Base-by-base conservation (phyloP, 306 rosid genomes). In the Quercus aquifolioides region DNA sequence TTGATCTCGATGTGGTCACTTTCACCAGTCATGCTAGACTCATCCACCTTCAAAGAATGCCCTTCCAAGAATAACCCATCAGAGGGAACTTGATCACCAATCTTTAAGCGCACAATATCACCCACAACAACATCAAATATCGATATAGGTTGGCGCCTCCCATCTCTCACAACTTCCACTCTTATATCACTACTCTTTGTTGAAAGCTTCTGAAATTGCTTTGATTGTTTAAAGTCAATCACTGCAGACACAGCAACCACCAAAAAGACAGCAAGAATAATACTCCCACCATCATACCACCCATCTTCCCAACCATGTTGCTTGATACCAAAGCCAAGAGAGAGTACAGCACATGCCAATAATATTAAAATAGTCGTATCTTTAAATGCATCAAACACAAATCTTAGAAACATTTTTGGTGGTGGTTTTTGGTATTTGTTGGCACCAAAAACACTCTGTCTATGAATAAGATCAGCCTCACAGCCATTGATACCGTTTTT, bases 221-320 rank as follows among this genome's bases (percentile, higher is more conserved):
- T 55, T 8, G 83, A 80, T 26, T 80, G 83, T 69, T 74, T 74
- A 67, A 59, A 80, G 78, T 80, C 65, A 67, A 79, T 80, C 20
- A 14, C 25, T 3, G 79, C 65, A 28, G 83, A 80, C 17, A 80
- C 74, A 4, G 46, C 23, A 0, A 80, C 79, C 31, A 80, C 79
- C 13, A 80, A 78, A 10, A 80, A 14, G 31, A 74, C 60, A 67
- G 78, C 79, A 5, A 73, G 5, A 8, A 72, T 57, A 31, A 80
- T 80, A 3, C 83, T 80, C n/a, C 83, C 83, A 26, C 83, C 83
- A 30, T 80, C 83, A 56, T 71, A 80, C 83, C 83, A 74, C 41
- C 83, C 83, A 26, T 65, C 68, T 1, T 41, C 68, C 83, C 79
- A 80, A 6, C 83, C 83, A 38, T 55, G 59, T 46, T 80, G 69